Conservation (phyloP, 148 eudicot species). For the Rheum nobile region DNA sequence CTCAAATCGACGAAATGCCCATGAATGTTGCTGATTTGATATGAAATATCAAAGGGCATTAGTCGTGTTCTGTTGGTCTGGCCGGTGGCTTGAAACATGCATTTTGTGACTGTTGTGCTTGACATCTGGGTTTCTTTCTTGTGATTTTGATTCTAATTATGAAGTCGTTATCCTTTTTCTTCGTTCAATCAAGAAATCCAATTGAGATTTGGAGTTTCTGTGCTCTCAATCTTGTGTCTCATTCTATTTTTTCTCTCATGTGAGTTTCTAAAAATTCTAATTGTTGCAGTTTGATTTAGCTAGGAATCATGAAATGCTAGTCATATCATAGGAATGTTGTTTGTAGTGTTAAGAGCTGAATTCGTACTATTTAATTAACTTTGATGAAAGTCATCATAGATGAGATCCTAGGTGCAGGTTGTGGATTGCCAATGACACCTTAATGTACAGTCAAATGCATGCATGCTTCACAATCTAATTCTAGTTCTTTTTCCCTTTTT, state of each 20-base stretch:
- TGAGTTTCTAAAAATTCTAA: neutral
- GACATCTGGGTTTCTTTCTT: neutral
- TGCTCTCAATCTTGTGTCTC: neutral
- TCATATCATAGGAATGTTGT: neutral
- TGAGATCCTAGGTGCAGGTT: too few species aligned
- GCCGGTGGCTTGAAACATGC: neutral
- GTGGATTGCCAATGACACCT: too few species aligned
- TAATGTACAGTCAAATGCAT: too few species aligned
- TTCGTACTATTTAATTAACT: too few species aligned
- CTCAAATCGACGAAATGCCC: conserved; percentile 93
- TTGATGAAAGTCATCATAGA: too few species aligned
- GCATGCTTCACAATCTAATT: neutral
- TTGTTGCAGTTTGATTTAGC: too few species aligned
- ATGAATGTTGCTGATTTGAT: conserved; percentile 90
- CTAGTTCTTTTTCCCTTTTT: too few species aligned
- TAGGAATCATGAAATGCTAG: neutral
- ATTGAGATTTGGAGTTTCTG: neutral
- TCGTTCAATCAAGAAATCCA: neutral
- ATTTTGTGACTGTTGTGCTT: neutral
- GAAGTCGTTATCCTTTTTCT: neutral
- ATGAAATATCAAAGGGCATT: conserved; percentile 14
- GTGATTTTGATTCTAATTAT: neutral
- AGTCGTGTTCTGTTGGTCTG: neutral
- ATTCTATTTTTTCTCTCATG: neutral
- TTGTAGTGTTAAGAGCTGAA: too few species aligned